Evolutionary conservation across 2,329 filamentous ascomycete species (phyloP), one percentile per base, ranked within the genome.

Genomic region (Pezicula neosporulosa): DNA sequence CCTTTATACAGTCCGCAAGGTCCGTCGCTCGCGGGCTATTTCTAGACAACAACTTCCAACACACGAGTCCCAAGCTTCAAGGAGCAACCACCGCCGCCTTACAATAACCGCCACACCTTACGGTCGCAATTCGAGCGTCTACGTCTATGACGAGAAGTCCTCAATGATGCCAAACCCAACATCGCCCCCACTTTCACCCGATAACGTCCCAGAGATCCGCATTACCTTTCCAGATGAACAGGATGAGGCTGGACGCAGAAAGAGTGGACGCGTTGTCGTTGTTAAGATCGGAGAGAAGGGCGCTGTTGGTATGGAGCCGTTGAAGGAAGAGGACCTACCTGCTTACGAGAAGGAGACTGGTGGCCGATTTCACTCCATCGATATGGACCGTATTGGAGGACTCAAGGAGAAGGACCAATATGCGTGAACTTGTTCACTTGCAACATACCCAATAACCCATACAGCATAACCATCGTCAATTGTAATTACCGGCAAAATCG

Each of bases 211-310:
- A 18, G 89, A 97, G 74, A 99, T 99, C 65, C 90, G 92, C 72
- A 96, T 99, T 70, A 97, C 94, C 35, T 97, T 99, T 77, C 94
- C 94, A 15, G 90, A 95, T 63, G 94, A 97, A 76, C 86, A 95
- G 61, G 92, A 97, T 66, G 89, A 90, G 60, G 76, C 82, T 49
- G 93, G 93, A 61, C 90, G 85, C 70, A 80, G 81, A 62, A 88
- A 88, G 74, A 90, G 87, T 59, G 93, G 93, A 33, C 85, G 92
- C 30, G 91, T 97, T 47, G 87, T 99, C 19, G 84, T 97, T 35
- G 93, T 99, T 50, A 83, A 90, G 48, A 90, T 97, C 47, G 91
- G 92, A 56, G 94, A 97, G 59, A 87, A 83, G 55, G 87, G 89
- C 44, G 80, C 85, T 36, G 85, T 97, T 58, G 94, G 93, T 46